Conservation (phyloP, 768 basidiomycete species). For the Lentinula guzmanii region DNA sequence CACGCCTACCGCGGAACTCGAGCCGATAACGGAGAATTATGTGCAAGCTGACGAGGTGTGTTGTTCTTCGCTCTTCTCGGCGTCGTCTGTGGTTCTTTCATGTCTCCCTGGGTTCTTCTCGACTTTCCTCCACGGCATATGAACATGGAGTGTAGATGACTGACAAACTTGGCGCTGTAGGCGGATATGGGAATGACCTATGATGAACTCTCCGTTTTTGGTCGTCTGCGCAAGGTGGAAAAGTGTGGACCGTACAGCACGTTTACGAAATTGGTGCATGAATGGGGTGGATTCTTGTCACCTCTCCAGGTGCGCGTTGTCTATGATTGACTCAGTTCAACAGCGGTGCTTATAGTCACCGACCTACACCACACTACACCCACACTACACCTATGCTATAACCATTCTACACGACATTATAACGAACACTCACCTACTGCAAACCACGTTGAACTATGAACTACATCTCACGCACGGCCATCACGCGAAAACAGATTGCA, state of each 20-base stretch:
- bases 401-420: too few relatives aligned
- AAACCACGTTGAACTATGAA: not conserved
- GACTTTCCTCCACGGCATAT: too few relatives aligned
- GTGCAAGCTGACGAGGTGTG: slow-evolving; percentile 92
- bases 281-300: slow-evolving; percentile 86
- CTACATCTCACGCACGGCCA: not conserved
- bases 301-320: slow-evolving; percentile 61
- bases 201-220: slow-evolving; percentile 91
- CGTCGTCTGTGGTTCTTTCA: not conserved
- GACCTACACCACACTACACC: not conserved
- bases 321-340: not conserved
- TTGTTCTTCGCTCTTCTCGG: not conserved
- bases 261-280: slow-evolving; percentile 90
- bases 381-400: not conserved
- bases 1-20: slow-evolving; percentile 91
- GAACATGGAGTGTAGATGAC: too few relatives aligned
- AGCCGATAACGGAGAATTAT: slow-evolving; percentile 91
- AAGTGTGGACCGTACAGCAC: slow-evolving; percentile 98
- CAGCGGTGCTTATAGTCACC: not conserved
- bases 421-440: not conserved
- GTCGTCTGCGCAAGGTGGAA: slow-evolving; percentile 89
- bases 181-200: slow-evolving; percentile 99
- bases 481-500: slow-evolving; percentile 58
- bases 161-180: slow-evolving; percentile 26
- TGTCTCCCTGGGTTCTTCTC: too few relatives aligned